Conservation (phyloP, 2,329 filamentous ascomycete species). For the Coniochaeta ligniaria region DNA sequence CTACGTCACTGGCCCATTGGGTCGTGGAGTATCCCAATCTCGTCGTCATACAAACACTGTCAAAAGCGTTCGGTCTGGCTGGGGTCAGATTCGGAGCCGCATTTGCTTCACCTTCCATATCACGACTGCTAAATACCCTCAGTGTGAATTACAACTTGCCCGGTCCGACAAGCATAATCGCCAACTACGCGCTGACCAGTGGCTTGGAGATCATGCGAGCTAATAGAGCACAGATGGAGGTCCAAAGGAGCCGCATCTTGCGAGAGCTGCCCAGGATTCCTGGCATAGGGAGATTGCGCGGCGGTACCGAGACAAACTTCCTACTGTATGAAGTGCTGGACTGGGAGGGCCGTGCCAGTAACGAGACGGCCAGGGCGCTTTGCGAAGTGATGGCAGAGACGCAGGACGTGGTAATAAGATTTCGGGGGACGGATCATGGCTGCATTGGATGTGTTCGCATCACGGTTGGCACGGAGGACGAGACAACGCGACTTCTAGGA, state of each 20-base stretch:
- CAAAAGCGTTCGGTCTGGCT: constrained; percentile 92
- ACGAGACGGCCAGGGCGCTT: constrained; percentile 66
- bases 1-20: constrained; percentile 80
- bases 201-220: constrained; percentile 67
- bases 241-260: constrained; percentile 69
- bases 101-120: constrained; percentile 70
- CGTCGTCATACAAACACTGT: constrained; percentile 97
- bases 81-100: constrained; percentile 86
- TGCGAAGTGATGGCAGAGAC: constrained; percentile 82
- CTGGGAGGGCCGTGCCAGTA: constrained; percentile 65
- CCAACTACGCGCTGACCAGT: constrained; percentile 59
- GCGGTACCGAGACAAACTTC: constrained; percentile 81
- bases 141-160: constrained; percentile 97
- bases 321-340: constrained; percentile 84
- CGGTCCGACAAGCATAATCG: constrained; percentile 78
- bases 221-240: constrained; percentile 63
- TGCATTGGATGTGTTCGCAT: constrained; percentile 85
- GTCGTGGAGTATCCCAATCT: constrained; percentile 90
- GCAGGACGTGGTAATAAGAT: constrained; percentile 85
- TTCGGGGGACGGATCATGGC: constrained; percentile 85
- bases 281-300: constrained; percentile 74
- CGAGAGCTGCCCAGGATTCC: constrained; percentile 64
- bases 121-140: constrained; percentile 75
- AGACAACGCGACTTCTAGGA: constrained; percentile 71
- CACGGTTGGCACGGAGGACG: constrained; percentile 86